These are phyloP conservation scores for Mortierella antarctica DNA, from an alignment of 192 early-diverging fungal genomes.

Conservation along the genomic window DNA sequence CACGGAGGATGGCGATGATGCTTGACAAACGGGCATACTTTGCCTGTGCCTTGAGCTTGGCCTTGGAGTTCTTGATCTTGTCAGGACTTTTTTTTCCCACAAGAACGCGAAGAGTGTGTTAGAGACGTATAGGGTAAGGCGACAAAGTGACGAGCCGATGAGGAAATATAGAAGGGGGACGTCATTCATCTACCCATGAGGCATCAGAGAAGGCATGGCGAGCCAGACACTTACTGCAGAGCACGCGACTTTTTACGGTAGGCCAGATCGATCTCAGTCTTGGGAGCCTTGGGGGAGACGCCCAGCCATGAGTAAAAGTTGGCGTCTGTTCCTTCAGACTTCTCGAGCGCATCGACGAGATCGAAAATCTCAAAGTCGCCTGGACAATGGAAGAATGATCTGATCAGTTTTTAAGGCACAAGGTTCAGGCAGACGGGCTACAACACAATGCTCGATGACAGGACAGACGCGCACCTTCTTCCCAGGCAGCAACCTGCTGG, in stretches of 20 bases:
- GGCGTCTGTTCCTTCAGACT: constrained; percentile 60
- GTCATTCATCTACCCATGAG: neutral
- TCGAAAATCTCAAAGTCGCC: constrained; percentile 88
- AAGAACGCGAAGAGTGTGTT: too few species aligned
- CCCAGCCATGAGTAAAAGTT: constrained; percentile 78
- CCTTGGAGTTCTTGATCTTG: constrained; percentile 69
- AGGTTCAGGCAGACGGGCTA: neutral
- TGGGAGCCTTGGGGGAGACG: constrained; percentile 60
- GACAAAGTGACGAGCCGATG: neutral
- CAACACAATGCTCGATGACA: too few species aligned
- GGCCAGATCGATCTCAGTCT: constrained; percentile 70
- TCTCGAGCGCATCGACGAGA: constrained; percentile 80
- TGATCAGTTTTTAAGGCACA: constrained; percentile 9
- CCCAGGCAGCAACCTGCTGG: constrained; percentile 45
- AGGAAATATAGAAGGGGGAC: neutral
- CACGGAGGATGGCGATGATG: constrained; percentile 75
- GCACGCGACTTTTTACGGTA: constrained; percentile 75
- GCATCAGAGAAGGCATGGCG: neutral
- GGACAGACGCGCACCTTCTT: constrained; percentile 32
- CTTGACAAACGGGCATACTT: constrained; percentile 72
- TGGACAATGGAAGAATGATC: constrained; percentile 30
- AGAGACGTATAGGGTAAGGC: neutral
- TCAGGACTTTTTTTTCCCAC: constrained; percentile 63
- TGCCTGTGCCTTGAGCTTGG: constrained; percentile 67
- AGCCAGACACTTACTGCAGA: constrained; percentile 66